A percentile compares a stretch with the other conserved stretches of the same genome.
Evolutionary conservation across 108 stramenopile genomes (phyloP).

Genomic region (Discostella pseudostelligera): DNA sequence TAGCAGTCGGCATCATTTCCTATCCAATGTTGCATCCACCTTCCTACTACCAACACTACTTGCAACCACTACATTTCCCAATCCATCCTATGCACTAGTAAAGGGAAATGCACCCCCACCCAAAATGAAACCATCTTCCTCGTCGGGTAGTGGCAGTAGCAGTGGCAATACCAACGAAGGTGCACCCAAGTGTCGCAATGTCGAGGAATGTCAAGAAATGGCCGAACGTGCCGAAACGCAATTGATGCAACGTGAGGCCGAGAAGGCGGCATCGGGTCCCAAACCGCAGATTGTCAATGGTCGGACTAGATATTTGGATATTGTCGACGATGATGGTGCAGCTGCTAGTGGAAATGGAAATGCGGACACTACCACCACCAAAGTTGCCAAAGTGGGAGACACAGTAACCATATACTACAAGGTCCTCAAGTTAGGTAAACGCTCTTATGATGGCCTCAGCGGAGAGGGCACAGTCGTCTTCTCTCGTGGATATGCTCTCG

Average conservation of each 20-base stretch:
- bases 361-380: background rate
- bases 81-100: constrained; percentile 57
- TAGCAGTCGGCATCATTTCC: constrained; percentile 9
- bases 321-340: constrained; percentile 20
- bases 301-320: constrained; percentile 62
- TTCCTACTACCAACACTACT: background rate
- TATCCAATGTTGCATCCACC: background rate
- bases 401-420: constrained; percentile 62
- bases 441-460: constrained; percentile 80
- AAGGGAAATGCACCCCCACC: constrained; percentile 86
- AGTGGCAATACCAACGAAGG: constrained; percentile 5
- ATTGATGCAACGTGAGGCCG: constrained; percentile 40
- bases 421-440: constrained; percentile 83
- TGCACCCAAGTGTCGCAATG: constrained; percentile 74
- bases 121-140: constrained; percentile 20
- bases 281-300: constrained; percentile 45
- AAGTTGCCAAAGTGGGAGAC: constrained; percentile 57
- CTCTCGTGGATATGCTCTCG: constrained; percentile 65
- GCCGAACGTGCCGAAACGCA: constrained; percentile 48
- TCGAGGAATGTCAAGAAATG: constrained; percentile 83
- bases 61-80: background rate
- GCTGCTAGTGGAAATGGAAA: background rate
- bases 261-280: constrained; percentile 30
- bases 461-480: constrained; percentile 82
- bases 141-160: background rate